phyloP scores from a whole-genome alignment of 805 yeast species.

The Wickerhamia fluorescens region DNA sequence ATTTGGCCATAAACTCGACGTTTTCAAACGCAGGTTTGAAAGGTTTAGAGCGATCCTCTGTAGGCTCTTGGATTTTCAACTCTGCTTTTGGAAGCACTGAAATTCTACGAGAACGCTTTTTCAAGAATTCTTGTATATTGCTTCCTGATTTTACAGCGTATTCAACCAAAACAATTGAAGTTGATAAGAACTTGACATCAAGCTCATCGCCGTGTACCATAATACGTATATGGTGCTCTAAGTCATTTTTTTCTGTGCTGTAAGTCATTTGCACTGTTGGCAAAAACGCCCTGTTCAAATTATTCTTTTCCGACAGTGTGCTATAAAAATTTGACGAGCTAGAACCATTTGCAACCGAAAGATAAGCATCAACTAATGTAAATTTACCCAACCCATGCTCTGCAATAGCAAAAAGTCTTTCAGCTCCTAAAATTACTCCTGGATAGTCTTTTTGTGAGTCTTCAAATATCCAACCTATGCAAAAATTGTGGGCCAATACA shows the following conservation, averaged over 20 bases:
- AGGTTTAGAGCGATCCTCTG: neutral
- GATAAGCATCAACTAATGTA: conserved; percentile 59
- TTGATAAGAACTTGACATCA: conserved; percentile 57
- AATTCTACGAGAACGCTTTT: conserved; percentile 14
- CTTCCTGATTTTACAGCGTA: conserved; percentile 41
- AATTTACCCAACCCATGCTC: conserved; percentile 59
- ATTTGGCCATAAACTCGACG: conserved; percentile 46
- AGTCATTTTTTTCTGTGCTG: conserved; percentile 21
- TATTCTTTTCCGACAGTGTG: conserved; percentile 36
- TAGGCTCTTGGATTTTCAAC: neutral
- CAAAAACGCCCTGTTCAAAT: conserved; percentile 56
- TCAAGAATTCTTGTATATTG: conserved; percentile 31
- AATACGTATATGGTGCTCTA: conserved; percentile 36
- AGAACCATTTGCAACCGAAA: conserved; percentile 64
- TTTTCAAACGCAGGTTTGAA: conserved; percentile 19
- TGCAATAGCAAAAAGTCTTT: conserved; percentile 59
- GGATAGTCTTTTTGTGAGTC: conserved; percentile 39
- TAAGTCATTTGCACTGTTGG: conserved; percentile 61
- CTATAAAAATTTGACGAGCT: conserved; percentile 44
- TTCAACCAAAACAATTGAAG: conserved; percentile 50
- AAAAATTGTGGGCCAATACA: conserved; percentile 55
- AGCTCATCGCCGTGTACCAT: conserved; percentile 60
- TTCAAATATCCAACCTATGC: conserved; percentile 77
- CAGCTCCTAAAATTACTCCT: conserved; percentile 77
- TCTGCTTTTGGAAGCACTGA: neutral